A percentile compares a stretch with the other conserved stretches of the same genome.
phyloP scores from a whole-genome alignment of 345 rosid genomes.

The Theobroma cacao region DNA sequence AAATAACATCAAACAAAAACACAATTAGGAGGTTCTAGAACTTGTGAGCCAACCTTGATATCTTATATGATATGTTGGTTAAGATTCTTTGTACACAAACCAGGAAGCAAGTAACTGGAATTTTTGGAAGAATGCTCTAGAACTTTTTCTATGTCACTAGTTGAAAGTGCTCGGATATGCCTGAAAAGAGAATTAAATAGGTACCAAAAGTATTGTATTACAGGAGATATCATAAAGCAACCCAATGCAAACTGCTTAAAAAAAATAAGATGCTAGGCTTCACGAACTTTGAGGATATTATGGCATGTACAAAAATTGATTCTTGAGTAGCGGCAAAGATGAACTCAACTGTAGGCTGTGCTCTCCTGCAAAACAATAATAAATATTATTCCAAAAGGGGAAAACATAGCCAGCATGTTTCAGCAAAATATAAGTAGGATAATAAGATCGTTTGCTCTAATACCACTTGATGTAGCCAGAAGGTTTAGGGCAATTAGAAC shows the following conservation, averaged over 20 bases:
- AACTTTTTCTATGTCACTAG: slow-evolving; percentile 68
- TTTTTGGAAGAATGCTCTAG: slow-evolving; percentile 52
- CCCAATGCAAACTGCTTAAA: slow-evolving; percentile 11
- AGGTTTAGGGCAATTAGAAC: no score
- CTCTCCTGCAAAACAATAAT: slow-evolving; percentile 63
- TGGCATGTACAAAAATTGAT: slow-evolving; percentile 83
- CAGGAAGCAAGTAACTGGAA: slow-evolving; percentile 75
- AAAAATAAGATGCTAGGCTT: slow-evolving; percentile 19
- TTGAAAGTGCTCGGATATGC: slow-evolving; percentile 79
- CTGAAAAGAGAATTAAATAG: slow-evolving; percentile 37
- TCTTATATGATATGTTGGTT: no score
- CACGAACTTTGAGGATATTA: slow-evolving; percentile 88
- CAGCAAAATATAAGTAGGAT: background rate
- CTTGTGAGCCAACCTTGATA: no score
- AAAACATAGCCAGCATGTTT: background rate
- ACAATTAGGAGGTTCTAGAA: no score
- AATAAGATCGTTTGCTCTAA: no score
- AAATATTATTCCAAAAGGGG: slow-evolving; percentile 6
- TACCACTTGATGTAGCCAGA: no score
- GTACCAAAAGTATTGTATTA: slow-evolving; percentile 17
- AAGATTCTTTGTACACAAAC: no score
- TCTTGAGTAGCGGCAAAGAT: slow-evolving; percentile 95
- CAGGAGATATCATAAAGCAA: slow-evolving; percentile 15
- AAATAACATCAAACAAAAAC: slow-evolving; percentile 24
- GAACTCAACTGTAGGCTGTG: slow-evolving; percentile 83